Percentiles rank a stretch among this genome's conserved stretches.
phyloP scores from a whole-genome alignment of 352 stramenopile genomes.

The Pythium catenulatum region DNA sequence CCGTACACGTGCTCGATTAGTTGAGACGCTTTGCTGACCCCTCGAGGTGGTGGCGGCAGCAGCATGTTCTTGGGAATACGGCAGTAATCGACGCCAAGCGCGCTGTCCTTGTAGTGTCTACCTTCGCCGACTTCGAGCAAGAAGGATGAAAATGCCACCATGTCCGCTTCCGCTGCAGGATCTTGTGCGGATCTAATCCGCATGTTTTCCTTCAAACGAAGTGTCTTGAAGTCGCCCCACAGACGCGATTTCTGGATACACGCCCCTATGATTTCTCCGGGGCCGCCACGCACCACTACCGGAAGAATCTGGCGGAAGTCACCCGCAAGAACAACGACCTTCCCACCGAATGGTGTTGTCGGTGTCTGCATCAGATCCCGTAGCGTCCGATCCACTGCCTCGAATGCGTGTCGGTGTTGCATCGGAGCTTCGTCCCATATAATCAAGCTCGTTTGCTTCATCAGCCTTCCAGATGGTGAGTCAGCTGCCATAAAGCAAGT shows the following conservation, averaged over 20 bases:
- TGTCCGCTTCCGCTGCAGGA: background rate
- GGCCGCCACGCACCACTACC: background rate
- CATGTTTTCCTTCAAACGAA: background rate
- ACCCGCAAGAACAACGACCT: slow-evolving; percentile 14
- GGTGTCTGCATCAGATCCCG: background rate
- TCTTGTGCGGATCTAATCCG: background rate
- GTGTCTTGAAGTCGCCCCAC: background rate
- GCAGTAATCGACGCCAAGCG: background rate
- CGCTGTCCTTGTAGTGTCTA: background rate
- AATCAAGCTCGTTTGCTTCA: background rate
- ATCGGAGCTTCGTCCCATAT: slow-evolving; percentile 16
- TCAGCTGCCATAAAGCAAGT: background rate
- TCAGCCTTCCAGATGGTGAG: background rate
- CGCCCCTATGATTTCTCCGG: background rate
- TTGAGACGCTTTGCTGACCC: background rate
- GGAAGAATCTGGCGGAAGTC: slow-evolving; percentile 43
- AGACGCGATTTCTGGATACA: slow-evolving; percentile 1
- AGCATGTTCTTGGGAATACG: background rate
- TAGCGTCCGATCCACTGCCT: slow-evolving; percentile 5
- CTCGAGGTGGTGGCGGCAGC: background rate
- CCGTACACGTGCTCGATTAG: background rate
- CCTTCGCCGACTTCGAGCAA: slow-evolving; percentile 9
- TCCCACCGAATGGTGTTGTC: background rate
- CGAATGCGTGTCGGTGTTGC: slow-evolving; percentile 7
- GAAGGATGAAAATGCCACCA: background rate